A percentile compares a stretch with the other conserved stretches of the same genome.
Conservation (phyloP, 768 basidiomycete species). For the Mycena kentingensis region DNA sequence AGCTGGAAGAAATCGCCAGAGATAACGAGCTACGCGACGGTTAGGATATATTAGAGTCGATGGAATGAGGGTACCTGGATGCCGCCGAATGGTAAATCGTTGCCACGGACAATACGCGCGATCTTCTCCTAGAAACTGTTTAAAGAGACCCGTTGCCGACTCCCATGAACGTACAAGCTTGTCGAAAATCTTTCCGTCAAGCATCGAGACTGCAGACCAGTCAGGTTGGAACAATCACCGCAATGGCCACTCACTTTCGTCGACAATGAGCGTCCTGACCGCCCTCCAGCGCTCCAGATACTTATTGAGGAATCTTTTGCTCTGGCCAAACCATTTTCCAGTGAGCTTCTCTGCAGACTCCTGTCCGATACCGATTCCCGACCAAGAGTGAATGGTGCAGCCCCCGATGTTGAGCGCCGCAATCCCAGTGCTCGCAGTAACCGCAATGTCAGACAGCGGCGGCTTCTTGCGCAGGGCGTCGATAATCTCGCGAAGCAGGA, state of each 20-base stretch:
- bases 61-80: constrained; percentile 61
- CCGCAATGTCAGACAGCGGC: constrained; percentile 47
- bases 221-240: constrained; percentile 1
- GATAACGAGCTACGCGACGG: constrained; percentile 60
- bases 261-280: constrained; percentile 72
- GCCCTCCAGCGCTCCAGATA: constrained; percentile 62
- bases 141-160: constrained; percentile 9
- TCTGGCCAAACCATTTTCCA: constrained; percentile 52
- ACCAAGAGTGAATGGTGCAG: constrained; percentile 79
- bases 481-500: constrained; percentile 78
- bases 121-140: constrained; percentile 56
- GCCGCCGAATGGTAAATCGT: constrained; percentile 71
- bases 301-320: constrained; percentile 32
- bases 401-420: constrained; percentile 86
- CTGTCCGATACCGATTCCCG: constrained; percentile 75
- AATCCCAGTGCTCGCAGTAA: constrained; percentile 81
- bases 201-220: constrained; percentile 73
- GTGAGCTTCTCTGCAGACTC: constrained; percentile 54
- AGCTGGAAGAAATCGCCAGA: constrained; percentile 93
- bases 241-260: constrained; percentile 63
- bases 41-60: neutral
- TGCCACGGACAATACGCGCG: constrained; percentile 57
- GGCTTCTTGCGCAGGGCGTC: constrained; percentile 37
- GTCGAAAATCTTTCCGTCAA: constrained; percentile 79
- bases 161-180: constrained; percentile 56